Evolutionary conservation across 768 basidiomycete species (phyloP), one percentile per base, ranked within the genome.

Genomic region (Panaeolus cyanescens): DNA sequence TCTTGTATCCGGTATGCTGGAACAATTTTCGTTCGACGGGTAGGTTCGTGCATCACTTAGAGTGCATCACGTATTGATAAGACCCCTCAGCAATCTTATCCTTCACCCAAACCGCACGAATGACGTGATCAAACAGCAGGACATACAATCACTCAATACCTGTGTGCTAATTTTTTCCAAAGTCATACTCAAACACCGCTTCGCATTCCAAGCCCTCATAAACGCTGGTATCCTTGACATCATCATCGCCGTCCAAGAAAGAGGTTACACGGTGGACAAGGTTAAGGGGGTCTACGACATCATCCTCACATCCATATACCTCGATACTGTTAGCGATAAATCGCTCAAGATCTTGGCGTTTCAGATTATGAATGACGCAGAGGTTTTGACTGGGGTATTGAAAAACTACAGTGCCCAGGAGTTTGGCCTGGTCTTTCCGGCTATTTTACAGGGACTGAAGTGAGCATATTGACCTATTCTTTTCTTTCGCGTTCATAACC

Each of bases 191-290:
- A 57, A 62, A 25, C 60, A 62, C 22, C 60, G 60, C 5, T 62
- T 62, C 33, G 60, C 60, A 13, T 58, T 62, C 25, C 60, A 62
- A 15, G 56, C 60, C 17, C 32, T 62, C 20, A 62, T 62, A 32
- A 62, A 62, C 32, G 60, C 60, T 54, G 60, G 60, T 9, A 62
- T 62, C 17, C 39, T 62, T 9, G 60, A 62, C n/a, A 42, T 62
- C 33, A 31, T 62, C 13, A 45, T 62, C 5, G 56, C 56, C 15
- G 53, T 62, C 19, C 60, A 62, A 54, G 42, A 50, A 32, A 42
- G 60, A n/a, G 42, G 57, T 20, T 62, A 56, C 60, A 62, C 56
- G 22, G 39, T 62, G 17, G 60, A 62, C 32, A 53, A 30, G 31
- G 36, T 62, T 45, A 57, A 62, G 32, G 37, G 55, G 9, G 54